Percentiles rank a stretch among this genome's conserved stretches.
phyloP scores from a whole-genome alignment of 208 protist genomes.

The Leishmania aethiopica region DNA sequence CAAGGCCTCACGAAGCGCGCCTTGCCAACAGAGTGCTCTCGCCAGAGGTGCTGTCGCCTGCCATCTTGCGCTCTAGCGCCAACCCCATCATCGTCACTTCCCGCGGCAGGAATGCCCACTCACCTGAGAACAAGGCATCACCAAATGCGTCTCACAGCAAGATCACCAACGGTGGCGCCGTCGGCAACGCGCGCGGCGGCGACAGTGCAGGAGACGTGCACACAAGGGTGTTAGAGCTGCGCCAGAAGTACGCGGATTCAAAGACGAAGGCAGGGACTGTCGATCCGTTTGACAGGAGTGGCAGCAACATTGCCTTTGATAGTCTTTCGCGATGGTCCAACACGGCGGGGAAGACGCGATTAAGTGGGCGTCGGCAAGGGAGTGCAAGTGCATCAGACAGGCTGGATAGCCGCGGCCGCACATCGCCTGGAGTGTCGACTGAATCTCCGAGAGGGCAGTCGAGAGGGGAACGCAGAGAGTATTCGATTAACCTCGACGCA shows the following conservation, averaged over 20 bases:
- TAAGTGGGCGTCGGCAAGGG: not conserved
- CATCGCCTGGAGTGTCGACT: not conserved
- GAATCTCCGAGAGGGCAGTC: not conserved
- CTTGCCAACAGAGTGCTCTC: constrained; percentile 8
- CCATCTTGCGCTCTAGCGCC: not conserved
- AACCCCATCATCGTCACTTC: not conserved
- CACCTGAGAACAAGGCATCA: not conserved
- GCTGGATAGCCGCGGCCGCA: not conserved
- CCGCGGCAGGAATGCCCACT: not conserved
- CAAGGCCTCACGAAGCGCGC: not conserved
- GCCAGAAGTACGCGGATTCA: constrained; percentile 3
- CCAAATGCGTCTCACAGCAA: not conserved
- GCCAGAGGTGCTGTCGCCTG: not conserved
- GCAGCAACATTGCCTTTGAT: not conserved
- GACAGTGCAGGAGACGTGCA: not conserved
- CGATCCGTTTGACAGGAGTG: not conserved
- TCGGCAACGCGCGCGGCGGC: not conserved
- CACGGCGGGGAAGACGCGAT: not conserved
- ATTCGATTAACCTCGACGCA: constrained; percentile 6
- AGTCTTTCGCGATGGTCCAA: not conserved
- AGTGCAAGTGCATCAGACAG: not conserved
- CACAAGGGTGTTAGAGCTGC: constrained; percentile 10
- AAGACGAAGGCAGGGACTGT: not conserved
- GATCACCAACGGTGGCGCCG: not conserved
- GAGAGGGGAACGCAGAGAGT: not conserved